A percentile compares a stretch with the other conserved stretches of the same genome.
These are phyloP conservation scores for Xylaria palmicola DNA, from an alignment of 495 filamentous ascomycete genomes.

Conservation along the genomic window DNA sequence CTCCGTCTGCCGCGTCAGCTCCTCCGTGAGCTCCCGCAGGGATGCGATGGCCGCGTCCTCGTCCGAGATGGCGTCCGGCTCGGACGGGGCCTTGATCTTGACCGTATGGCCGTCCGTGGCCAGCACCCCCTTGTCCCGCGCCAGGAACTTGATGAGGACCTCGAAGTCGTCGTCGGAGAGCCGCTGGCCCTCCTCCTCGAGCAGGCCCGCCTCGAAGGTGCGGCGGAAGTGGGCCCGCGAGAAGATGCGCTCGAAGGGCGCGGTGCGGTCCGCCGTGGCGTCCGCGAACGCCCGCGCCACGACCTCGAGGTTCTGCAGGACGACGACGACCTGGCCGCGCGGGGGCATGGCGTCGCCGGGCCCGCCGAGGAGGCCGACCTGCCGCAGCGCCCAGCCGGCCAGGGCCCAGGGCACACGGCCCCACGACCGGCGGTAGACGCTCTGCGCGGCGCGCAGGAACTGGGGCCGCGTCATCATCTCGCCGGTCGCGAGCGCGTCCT, in stretches of 20 bases:
- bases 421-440: slow-evolving; percentile 60
- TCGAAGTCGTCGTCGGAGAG: slow-evolving; percentile 66
- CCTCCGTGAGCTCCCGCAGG: slow-evolving; percentile 65
- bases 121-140: slow-evolving; percentile 63
- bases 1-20: slow-evolving; percentile 58
- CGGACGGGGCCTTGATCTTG: slow-evolving; percentile 61
- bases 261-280: slow-evolving; percentile 45
- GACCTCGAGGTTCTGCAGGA: slow-evolving; percentile 56
- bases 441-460: slow-evolving; percentile 59
- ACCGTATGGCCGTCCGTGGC: slow-evolving; percentile 70
- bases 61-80: slow-evolving; percentile 55
- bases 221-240: slow-evolving; percentile 62
- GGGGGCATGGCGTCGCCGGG: slow-evolving; percentile 49
- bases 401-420: slow-evolving; percentile 50
- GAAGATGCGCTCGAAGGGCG: slow-evolving; percentile 63
- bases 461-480: slow-evolving; percentile 67
- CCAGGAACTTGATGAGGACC: slow-evolving; percentile 68
- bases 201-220: slow-evolving; percentile 55
- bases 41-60: slow-evolving; percentile 80
- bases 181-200: slow-evolving; percentile 42
- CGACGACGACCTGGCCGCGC: slow-evolving; percentile 55
- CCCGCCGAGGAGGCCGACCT: slow-evolving; percentile 59
- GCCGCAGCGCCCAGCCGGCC: slow-evolving; percentile 72
- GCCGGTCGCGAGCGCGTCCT: slow-evolving; percentile 66
- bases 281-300: slow-evolving; percentile 47